Conservation (phyloP, 352 stramenopile species). For the Poterioochromonas sp. region DNA sequence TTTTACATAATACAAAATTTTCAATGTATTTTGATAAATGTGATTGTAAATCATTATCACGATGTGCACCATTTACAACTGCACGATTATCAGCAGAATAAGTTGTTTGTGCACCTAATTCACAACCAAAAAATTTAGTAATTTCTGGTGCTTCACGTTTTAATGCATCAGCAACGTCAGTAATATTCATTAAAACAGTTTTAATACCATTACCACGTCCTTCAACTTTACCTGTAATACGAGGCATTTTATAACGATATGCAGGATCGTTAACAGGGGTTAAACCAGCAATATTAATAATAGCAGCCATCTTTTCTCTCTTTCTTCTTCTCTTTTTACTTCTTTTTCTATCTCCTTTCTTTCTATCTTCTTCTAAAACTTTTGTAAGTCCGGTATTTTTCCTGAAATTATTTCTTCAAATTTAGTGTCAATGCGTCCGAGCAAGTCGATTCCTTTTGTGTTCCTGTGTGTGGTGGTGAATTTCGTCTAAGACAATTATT, state of each 20-base stretch:
- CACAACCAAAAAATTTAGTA: conserved; percentile 97
- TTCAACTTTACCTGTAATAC: conserved; percentile 82
- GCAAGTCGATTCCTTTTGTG: too few relatives aligned
- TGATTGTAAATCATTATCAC: conserved; percentile 77
- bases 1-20: conserved; percentile 91
- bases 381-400: too few relatives aligned
- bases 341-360: too few relatives aligned
- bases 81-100: conserved; percentile 89
- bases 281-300: conserved; percentile 78
- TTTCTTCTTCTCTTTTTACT: too few relatives aligned
- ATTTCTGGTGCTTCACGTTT: conserved; percentile 87
- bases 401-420: too few relatives aligned
- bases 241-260: conserved; percentile 99
- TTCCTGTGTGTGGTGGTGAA: too few relatives aligned
- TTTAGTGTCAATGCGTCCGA: too few relatives aligned
- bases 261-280: conserved; percentile 74
- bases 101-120: conserved; percentile 94
- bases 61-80: conserved; percentile 92
- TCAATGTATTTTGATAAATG: conserved; percentile 96
- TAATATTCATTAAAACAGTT: conserved; percentile 95
- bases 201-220: conserved; percentile 98
- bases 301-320: too few relatives aligned
- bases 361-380: too few relatives aligned
- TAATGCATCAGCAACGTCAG: conserved; percentile 79
- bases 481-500: too few relatives aligned